Evolutionary conservation across 768 basidiomycete genomes (phyloP).

Genomic region (Psilocybe sp.): DNA sequence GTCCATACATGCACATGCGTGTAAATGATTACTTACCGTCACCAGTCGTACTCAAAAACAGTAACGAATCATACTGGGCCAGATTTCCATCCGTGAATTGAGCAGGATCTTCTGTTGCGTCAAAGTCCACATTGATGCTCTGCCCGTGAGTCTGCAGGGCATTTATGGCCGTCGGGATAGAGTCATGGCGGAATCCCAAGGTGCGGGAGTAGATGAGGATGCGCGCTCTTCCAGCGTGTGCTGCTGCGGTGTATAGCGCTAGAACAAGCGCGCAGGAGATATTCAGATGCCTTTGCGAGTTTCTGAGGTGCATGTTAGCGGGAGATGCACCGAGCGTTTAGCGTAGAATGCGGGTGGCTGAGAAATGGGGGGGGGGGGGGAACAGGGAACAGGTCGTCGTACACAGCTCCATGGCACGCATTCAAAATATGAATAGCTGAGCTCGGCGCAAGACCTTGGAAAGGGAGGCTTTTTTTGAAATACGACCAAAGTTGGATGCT

Average conservation of each 20-base stretch:
- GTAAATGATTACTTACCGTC: slow-evolving; percentile 42
- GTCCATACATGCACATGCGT: not conserved
- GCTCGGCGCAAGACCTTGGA: too few species aligned
- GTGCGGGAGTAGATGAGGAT: slow-evolving; percentile 66
- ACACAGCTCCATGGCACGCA: not conserved
- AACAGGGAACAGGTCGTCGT: not conserved
- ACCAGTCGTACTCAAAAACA: slow-evolving; percentile 70
- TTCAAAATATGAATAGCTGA: not conserved
- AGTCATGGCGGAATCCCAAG: slow-evolving; percentile 65
- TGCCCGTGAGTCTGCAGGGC: slow-evolving; percentile 44
- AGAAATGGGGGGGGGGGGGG: too few species aligned
- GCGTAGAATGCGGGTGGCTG: too few species aligned
- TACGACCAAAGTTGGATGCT: too few species aligned
- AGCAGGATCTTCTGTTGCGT: slow-evolving; percentile 59
- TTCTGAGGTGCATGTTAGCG: slow-evolving; percentile 1
- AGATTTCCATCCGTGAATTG: slow-evolving; percentile 57
- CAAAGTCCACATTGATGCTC: slow-evolving; percentile 52
- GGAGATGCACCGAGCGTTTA: not conserved
- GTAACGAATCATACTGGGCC: slow-evolving; percentile 55
- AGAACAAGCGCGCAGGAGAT: not conserved
- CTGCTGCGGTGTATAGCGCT: not conserved
- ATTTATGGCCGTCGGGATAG: slow-evolving; percentile 67
- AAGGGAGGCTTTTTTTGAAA: too few species aligned
- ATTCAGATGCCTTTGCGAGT: not conserved
- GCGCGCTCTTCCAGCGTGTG: slow-evolving; percentile 21